These are phyloP conservation scores for Dimocarpus longan DNA, from an alignment of 345 rosid species.

Conservation along the genomic window DNA sequence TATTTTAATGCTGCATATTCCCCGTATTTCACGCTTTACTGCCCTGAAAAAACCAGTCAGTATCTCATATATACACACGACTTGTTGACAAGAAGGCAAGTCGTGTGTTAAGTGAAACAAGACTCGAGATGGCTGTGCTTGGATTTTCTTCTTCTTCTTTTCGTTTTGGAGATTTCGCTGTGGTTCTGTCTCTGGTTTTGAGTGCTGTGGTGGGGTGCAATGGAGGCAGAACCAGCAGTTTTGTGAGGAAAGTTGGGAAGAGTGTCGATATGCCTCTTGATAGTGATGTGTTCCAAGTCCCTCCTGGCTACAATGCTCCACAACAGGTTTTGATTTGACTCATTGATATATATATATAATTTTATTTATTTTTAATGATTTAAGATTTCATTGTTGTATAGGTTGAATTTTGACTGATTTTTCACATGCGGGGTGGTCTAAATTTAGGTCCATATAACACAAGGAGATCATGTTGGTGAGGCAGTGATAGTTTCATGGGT, in stretches of 20 bases:
- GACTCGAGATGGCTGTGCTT: slow-evolving; percentile 29
- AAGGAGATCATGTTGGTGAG: slow-evolving; percentile 83
- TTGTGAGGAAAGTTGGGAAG: slow-evolving; percentile 54
- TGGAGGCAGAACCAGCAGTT: slow-evolving; percentile 75
- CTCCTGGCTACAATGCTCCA: slow-evolving; percentile 87
- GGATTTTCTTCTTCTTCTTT: slow-evolving; percentile 16
- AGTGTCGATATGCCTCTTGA: slow-evolving; percentile 74
- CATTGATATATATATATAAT: background rate
- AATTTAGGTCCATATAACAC: slow-evolving; percentile 80
- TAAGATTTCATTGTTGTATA: background rate
- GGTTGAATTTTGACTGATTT: slow-evolving; percentile 11
- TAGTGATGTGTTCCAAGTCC: slow-evolving; percentile 67
- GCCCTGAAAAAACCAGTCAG: background rate
- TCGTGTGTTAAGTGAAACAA: no score
- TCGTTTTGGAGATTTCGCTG: slow-evolving; percentile 13
- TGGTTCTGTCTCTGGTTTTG: slow-evolving; percentile 42
- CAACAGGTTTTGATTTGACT: slow-evolving; percentile 57
- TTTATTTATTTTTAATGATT: no score
- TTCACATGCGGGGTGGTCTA: slow-evolving; percentile 8
- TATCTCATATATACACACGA: no score
- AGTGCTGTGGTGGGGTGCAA: slow-evolving; percentile 45
- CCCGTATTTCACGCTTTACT: background rate
- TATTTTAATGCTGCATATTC: slow-evolving; percentile 31
- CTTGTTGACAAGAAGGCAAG: background rate
- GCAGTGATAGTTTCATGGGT: slow-evolving; percentile 94